Evolutionary conservation across 164 flowering plant genomes (phyloP), one percentile per base, ranked within the genome.

Genomic region (Vitis amurensis): DNA sequence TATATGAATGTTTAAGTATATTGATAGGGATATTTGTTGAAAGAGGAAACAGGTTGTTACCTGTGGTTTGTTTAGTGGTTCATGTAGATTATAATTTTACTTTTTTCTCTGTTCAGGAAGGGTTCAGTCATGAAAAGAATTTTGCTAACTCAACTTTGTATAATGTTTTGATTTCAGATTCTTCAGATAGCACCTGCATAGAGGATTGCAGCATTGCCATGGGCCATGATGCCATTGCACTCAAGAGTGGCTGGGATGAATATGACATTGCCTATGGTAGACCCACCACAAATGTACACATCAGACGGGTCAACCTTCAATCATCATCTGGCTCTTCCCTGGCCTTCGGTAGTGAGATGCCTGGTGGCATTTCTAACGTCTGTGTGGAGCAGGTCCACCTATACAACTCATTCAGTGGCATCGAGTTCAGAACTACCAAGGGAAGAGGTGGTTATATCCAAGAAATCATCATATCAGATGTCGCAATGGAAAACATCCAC

Each of bases 171-270:
- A 17, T 73, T 69, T 58, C 82, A 84, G 87, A 84, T 77, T 81
- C 87, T 66, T 84, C 85, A 1, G 73, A 77, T 57, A 49, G 67
- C 63, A 77, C 81, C 2, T 84, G 87, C 82, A 81, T 84, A 37
- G 83, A 84, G 63, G 75, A 78, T 30, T 79, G 80, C 76, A 71
- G 44, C 67, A 76, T 84, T n/a, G 56, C 50, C 61, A 76, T 64
- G 63, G 87, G 87, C 0, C 67, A 76, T 53, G 87, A 84, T 67
- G 79, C 87, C 9, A 84, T 84, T 63, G 63, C 85, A 16, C 80
- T 84, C n/a, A 84, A 84, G 76, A 84, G 87, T 50, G 87, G 87
- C 17, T 84, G 87, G 87, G 87, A 84, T 60, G 85, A 84, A 61
- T 84, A 84, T 52, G 85, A 85, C 13, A 81, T 84, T 53, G 67